Evolutionary conservation across 73 alveolate genomes (phyloP), one percentile per base, ranked within the genome.

Genomic region (Stentor roeselii): DNA sequence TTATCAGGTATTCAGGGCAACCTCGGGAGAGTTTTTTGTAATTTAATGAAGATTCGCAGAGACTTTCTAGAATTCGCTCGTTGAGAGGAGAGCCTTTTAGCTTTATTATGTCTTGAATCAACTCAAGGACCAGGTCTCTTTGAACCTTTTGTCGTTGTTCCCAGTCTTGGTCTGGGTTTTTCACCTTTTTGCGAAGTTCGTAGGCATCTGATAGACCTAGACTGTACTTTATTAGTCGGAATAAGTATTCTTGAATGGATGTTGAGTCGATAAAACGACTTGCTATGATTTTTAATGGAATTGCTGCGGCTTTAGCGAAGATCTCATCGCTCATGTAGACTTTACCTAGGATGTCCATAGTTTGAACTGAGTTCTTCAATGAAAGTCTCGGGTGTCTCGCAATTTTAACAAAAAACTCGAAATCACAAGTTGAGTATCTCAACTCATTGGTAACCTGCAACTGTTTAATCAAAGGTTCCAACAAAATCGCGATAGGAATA

Each of bases 341-440:
- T 87, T 95, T 95, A 0, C 98, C 99, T 50, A 97, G 84, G 27
- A 96, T 59, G 90, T 97, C 99, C 32, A 95, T 82, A 60, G 96
- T 80, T 61, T 90, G 89, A 75, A 95, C 95, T 21, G 98, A 98
- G 86, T 95, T 93, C 90, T 96, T 90, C n/a, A 94, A 92, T 78
- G 91, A 90, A 76, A 93, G 92, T 80, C 97, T 93, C n/a, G 98
- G 97, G 90, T 97, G 98, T 86, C 93, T 90, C 27, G 99, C 98
- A 3, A 97, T 84, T 40, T 89, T 87, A 31, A 95, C 88, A 76
- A 96, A 95, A 91, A 97, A 97, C 38, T 95, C 94, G 86, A 96
- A 91, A 94, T 97, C 99, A 86, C 93, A 91, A 39, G 93, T 89
- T 84, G 95, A 86, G 90, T 93, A 96, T n/a, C 98, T 84, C 35